Percentiles rank a stretch among this genome's conserved stretches.
These are phyloP conservation scores for Phytophthora pini DNA, from an alignment of 352 stramenopile genomes.

Conservation along the genomic window DNA sequence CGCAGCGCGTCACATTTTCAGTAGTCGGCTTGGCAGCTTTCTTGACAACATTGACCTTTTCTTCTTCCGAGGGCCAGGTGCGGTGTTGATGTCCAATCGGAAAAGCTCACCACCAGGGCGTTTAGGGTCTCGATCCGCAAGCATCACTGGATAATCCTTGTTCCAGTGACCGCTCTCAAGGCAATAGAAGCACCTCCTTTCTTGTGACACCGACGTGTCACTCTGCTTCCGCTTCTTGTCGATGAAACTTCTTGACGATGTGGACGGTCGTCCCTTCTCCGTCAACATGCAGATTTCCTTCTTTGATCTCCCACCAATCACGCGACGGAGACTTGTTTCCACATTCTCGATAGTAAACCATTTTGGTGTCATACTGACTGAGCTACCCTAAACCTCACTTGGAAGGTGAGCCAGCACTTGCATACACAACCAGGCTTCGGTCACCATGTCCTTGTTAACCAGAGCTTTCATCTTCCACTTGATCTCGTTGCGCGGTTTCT, in stretches of 20 bases:
- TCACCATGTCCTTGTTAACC: slow-evolving; percentile 11
- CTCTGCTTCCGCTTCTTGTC: not conserved
- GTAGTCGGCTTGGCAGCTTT: not conserved
- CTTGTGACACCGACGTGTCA: not conserved
- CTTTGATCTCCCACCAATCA: slow-evolving; percentile 11
- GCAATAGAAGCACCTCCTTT: slow-evolving; percentile 3
- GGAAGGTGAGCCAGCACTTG: slow-evolving; percentile 11
- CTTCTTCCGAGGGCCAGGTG: not conserved
- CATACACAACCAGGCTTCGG: slow-evolving; percentile 13
- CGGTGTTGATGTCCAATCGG: not conserved
- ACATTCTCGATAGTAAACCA: slow-evolving; percentile 12
- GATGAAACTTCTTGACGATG: not conserved
- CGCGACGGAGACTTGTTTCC: not conserved
- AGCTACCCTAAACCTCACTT: slow-evolving; percentile 18
- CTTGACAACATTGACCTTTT: not conserved
- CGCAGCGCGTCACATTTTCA: not conserved
- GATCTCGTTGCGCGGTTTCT: not conserved
- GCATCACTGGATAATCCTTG: slow-evolving; percentile 3
- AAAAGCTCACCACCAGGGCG: not conserved
- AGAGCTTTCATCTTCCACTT: not conserved
- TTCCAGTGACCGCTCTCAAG: slow-evolving; percentile 12
- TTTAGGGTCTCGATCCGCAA: not conserved
- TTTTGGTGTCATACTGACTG: slow-evolving; percentile 6
- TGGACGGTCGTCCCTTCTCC: slow-evolving; percentile 5
- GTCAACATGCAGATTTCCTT: slow-evolving; percentile 11